A percentile compares a stretch with the other conserved stretches of the same genome.
Evolutionary conservation across 306 rosid genomes (phyloP).

Genomic region (Betula pendula): DNA sequence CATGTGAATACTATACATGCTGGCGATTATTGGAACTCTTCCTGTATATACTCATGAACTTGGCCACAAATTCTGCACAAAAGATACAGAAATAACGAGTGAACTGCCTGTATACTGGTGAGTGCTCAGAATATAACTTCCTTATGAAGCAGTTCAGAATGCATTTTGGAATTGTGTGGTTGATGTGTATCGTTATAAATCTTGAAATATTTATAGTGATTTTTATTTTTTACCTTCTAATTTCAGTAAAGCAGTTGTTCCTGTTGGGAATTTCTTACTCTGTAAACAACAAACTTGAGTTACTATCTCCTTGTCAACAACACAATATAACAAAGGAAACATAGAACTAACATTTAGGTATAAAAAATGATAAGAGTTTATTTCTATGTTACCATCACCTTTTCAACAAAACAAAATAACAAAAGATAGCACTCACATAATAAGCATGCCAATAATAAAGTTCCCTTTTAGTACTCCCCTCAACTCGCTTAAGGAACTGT

Average conservation of each 20-base stretch:
- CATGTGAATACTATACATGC: constrained; percentile 27
- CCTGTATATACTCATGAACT: constrained; percentile 82
- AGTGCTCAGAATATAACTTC: not conserved
- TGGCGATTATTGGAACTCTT: constrained; percentile 51
- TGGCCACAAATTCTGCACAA: constrained; percentile 80
- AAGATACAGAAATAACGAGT: not conserved
- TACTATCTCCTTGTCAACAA: constrained; percentile 6
- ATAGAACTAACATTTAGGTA: not conserved
- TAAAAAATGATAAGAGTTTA: no score
- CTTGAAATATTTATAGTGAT: not conserved
- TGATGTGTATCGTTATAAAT: not conserved
- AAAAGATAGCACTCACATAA: constrained; percentile 55
- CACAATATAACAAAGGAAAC: constrained; percentile 1
- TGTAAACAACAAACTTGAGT: constrained; percentile 31
- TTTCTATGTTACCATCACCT: constrained; percentile 10
- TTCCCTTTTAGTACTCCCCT: constrained; percentile 55
- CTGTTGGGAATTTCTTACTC: constrained; percentile 80
- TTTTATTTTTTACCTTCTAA: constrained; percentile 59
- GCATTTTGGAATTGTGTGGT: not conserved
- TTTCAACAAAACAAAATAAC: not conserved
- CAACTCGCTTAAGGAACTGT: constrained; percentile 63
- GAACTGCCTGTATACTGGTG: not conserved
- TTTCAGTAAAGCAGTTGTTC: constrained; percentile 78
- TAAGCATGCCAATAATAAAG: constrained; percentile 88
- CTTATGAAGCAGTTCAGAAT: no score